Base-by-base conservation (phyloP, 345 rosid genomes). In the Cardamine occulta region DNA sequence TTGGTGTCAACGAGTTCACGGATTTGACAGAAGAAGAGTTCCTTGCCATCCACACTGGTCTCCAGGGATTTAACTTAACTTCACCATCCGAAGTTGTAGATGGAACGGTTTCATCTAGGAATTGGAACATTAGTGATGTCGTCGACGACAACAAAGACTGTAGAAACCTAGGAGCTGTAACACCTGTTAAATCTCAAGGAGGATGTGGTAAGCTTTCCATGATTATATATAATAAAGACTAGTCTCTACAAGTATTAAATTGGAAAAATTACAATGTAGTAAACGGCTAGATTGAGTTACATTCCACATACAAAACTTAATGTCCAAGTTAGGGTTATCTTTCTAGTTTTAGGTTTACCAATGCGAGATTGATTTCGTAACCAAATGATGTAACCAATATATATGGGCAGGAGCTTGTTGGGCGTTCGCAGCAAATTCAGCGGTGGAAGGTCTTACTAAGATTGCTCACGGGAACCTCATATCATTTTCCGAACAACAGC, bases 391-490 rank as follows among this genome's bases (percentile, higher is more conserved):
- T 53, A 29, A 19, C 12, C n/a, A n/a, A 54, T 48, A 29, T 45
- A 26, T 10, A 70, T 53, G 40, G 19, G 32, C 75, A 87, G 93
- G 87, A 7, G 44, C 74, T 80, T 88, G 93, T 58, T 87, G 89
- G 93, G 91, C 89, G 47, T 88, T 85, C 76, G 79, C 89, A 8
- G 82, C 89, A 0, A 82, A 83, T 55, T 89, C 89, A 63, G 89
- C 88, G 10, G 77, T 82, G 24, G 89, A 89, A 80, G 89, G 91
- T 58, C 54, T 82, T 11, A 79, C 70, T 28, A 68, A 80, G 68
- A 80, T 89, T 66, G 75, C 57, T 14, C 74, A 61, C 0, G 82
- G 93, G 4, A 84, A 77, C 18, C 66, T 89, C 40, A 21, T 80
- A 32, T 83, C 91, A 15, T 55, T 89, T 4, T 89, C 91, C 10